A percentile compares a stretch with the other conserved stretches of the same genome.
Conservation (phyloP, 2,329 filamentous ascomycete species). For the Pezicula radicicola region DNA sequence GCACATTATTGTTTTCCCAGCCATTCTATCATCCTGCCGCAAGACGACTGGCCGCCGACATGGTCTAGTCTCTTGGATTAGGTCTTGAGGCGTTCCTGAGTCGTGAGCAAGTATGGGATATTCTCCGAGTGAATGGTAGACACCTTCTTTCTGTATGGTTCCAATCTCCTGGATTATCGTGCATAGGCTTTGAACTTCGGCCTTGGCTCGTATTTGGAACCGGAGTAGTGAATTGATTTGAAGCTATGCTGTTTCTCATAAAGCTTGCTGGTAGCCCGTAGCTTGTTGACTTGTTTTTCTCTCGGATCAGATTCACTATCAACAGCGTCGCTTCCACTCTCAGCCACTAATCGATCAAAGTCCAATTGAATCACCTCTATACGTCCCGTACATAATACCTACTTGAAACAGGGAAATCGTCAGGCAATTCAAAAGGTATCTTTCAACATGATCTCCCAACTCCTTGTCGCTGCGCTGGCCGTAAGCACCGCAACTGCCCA, state of each 20-base stretch:
- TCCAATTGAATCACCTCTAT: background rate
- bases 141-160: no score
- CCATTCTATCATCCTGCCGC: no score
- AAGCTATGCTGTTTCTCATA: background rate
- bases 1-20: background rate
- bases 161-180: no score
- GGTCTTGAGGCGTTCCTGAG: background rate
- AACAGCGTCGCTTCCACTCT: background rate
- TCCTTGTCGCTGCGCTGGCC: conserved; percentile 30
- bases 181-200: background rate
- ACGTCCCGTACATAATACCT: background rate
- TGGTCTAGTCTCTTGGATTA: background rate
- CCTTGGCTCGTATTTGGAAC: no score
- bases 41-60: no score
- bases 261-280: background rate
- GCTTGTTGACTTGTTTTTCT: background rate
- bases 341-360: background rate
- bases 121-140: no score
- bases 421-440: background rate
- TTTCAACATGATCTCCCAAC: conserved; percentile 15
- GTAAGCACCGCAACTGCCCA: conserved; percentile 44
- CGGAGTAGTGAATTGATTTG: background rate
- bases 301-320: background rate
- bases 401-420: background rate
- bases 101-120: background rate